Conservation (phyloP, 106 monocot genomes). For the Dendrobium nobile region DNA sequence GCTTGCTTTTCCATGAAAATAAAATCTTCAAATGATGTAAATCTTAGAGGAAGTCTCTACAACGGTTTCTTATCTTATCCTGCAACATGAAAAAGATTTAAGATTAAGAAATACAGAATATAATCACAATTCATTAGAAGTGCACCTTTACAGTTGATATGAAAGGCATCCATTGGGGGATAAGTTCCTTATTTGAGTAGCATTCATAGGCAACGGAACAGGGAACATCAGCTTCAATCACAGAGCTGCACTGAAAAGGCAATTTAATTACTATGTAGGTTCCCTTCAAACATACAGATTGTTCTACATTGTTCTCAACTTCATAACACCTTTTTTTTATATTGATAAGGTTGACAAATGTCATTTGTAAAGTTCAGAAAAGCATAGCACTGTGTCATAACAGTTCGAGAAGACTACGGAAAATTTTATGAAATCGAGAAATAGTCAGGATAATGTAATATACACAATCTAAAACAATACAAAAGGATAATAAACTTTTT, state of each 20-base stretch:
- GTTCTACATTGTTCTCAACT: not conserved
- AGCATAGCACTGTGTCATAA: not conserved
- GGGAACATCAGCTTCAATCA: constrained; percentile 87
- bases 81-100: not conserved
- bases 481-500: not conserved
- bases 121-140: constrained; percentile 8
- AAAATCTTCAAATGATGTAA: not conserved
- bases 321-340: not conserved
- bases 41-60: not conserved
- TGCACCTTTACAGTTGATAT: constrained; percentile 90
- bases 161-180: constrained; percentile 96
- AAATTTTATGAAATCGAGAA: not conserved
- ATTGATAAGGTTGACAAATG: not conserved
- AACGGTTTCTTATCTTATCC: not conserved
- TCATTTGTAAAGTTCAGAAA: not conserved
- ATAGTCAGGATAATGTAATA: not conserved
- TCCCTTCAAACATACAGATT: not conserved
- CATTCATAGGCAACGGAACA: constrained; percentile 86
- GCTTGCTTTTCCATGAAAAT: not conserved
- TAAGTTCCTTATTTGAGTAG: constrained; percentile 82
- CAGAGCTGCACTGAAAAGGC: constrained; percentile 45
- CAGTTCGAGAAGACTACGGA: not conserved
- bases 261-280: not conserved
- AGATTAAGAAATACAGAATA: not conserved
- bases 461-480: not conserved